These are phyloP conservation scores for Eragrostis tef DNA, from an alignment of 202 grass and related monocot genomes.

Conservation along the genomic window DNA sequence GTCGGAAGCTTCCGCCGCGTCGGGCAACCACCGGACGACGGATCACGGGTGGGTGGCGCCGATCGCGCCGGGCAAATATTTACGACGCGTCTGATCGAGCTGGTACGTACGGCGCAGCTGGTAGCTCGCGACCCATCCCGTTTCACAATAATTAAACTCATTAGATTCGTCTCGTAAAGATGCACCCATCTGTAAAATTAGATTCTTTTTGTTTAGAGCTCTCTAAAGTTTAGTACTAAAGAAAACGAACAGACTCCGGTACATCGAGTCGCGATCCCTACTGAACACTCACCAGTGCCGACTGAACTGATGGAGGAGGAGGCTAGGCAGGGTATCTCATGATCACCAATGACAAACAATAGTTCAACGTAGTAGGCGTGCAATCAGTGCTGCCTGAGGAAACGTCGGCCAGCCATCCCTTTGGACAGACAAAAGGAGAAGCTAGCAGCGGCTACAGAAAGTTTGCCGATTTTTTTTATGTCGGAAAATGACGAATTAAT, in stretches of 20 bases:
- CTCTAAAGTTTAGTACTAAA: no score
- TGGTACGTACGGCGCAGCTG: not conserved
- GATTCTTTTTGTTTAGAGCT: no score
- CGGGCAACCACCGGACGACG: not conserved
- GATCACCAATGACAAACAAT: no score
- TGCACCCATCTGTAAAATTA: no score
- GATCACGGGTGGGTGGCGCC: not conserved
- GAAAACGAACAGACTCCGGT: no score
- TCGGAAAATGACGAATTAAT: not conserved
- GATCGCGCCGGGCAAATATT: slow-evolving; percentile 1
- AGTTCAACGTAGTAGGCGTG: not conserved
- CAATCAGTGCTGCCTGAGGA: not conserved
- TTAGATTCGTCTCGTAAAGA: no score
- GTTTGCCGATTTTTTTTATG: not conserved
- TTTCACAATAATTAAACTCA: no score
- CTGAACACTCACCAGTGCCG: no score
- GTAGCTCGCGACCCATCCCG: no score
- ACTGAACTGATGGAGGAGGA: no score
- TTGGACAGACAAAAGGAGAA: not conserved
- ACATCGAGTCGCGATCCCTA: no score
- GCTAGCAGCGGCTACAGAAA: not conserved
- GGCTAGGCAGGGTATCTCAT: not conserved
- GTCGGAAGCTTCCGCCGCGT: not conserved
- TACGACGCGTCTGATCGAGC: not conserved
- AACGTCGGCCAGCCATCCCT: slow-evolving; percentile 32